Evolutionary conservation across 1,284 basidiomycete species (phyloP), one percentile per base, ranked within the genome.

Genomic region (Cryptococcus sp.): DNA sequence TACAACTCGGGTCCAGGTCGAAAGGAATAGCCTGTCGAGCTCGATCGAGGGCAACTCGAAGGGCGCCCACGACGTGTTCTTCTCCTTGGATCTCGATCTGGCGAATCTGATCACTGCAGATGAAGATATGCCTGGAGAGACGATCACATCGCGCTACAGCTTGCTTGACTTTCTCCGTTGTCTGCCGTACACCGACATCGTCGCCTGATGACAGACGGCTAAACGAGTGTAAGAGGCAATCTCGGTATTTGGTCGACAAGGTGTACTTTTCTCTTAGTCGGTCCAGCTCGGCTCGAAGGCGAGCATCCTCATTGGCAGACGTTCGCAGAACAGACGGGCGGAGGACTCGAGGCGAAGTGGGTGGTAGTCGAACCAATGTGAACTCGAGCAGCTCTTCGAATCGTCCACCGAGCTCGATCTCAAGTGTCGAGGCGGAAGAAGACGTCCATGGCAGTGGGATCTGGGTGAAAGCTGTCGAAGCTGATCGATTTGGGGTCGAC

Each of bases 101-200:
- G 35, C 54, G 40, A 26, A 62, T 55, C 43, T 62, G 60, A 37
- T 62, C 60, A 25, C 60, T 59, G 41, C 60, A 59, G 28, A 62
- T 57, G 33, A 52, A 54, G 12, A 62, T 44, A 52, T 62, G 60
- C 22, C 58, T 48, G n/a, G 51, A 50, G 4, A 62, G 38, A 24
- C 60, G 51, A 51, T 62, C 58, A 22, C 53, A 54, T 28, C 52
- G 48, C 19, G 25, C 31, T 1, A 43, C 37, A 5, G 38, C 41
- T 48, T 54, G 54, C 3, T 33, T 38, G 7, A 59, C 25, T 1
- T 25, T 48, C 18, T 52, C 47, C 2, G 50, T 36, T 32, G 55
- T 33, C 34, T 50, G 42, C 18, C 39, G 33, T 19, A 54, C 19
- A 23, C 31, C 37, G 16, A 24, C 33, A 34, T 54, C 44, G 9